These are phyloP conservation scores for Mycena latifolia DNA, from an alignment of 768 basidiomycete genomes.

Conservation along the genomic window DNA sequence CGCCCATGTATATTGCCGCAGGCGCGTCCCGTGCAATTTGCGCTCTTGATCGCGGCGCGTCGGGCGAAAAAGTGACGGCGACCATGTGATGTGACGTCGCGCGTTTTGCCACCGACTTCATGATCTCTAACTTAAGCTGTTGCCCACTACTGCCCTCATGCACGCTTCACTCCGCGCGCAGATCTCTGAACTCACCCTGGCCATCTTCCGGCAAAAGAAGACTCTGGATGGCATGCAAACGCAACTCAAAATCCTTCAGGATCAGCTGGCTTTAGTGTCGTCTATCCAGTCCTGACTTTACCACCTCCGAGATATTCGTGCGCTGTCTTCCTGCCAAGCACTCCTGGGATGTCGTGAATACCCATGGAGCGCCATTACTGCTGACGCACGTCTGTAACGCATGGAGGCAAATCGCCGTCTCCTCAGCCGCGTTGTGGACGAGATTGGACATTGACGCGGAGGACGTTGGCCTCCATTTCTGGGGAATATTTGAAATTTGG, in stretches of 20 bases:
- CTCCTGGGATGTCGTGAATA: neutral
- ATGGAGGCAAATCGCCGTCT: conserved; percentile 17
- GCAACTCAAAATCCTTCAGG: neutral
- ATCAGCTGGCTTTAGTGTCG: neutral
- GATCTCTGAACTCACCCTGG: neutral
- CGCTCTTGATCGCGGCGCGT: no score
- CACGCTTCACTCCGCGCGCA: neutral
- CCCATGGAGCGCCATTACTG: neutral
- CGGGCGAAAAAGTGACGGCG: no score
- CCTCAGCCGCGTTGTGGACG: conserved; percentile 20
- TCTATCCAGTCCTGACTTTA: neutral
- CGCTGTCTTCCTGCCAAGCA: neutral
- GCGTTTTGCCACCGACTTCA: no score
- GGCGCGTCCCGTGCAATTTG: no score
- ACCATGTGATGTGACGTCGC: no score
- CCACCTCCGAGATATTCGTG: neutral
- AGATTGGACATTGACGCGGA: neutral
- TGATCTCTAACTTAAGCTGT: no score
- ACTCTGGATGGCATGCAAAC: neutral
- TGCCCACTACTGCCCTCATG: no score
- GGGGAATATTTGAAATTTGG: neutral
- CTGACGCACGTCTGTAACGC: neutral
- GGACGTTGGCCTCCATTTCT: no score
- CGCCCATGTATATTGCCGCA: no score
- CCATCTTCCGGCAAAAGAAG: neutral